Evolutionary conservation across 1,139 yeast genomes (phyloP).

Genomic region (Blastobotrys niveus): DNA sequence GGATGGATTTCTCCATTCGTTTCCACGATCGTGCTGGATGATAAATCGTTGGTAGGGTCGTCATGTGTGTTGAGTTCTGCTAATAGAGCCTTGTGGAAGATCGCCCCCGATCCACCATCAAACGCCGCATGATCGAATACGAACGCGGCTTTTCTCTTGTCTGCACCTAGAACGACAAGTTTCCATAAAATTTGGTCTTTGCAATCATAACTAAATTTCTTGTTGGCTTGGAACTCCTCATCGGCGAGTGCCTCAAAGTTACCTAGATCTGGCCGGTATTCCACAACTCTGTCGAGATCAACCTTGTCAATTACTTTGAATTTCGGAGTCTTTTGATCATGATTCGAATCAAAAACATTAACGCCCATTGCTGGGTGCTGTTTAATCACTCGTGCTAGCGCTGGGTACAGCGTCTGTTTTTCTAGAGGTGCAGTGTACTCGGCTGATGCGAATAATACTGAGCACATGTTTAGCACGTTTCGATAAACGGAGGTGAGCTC

Average conservation of each 20-base stretch:
- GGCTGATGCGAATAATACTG: constrained; percentile 12
- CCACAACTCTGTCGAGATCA: constrained; percentile 13
- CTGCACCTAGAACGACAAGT: constrained; percentile 17
- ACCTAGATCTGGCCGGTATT: constrained; percentile 2
- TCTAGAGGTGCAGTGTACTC: constrained; percentile 5
- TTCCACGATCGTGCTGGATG: constrained; percentile 5
- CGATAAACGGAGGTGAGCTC: constrained; percentile 14
- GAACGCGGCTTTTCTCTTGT: constrained; percentile 8
- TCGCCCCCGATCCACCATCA: constrained; percentile 25
- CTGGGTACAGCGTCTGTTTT: constrained; percentile 6
- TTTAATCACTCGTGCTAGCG: constrained; percentile 7
- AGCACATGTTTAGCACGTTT: constrained; percentile 11
- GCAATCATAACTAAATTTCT: constrained; percentile 15
- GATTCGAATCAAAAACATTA: constrained; percentile 8
- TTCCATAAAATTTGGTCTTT: constrained; percentile 22
- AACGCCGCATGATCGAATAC: constrained; percentile 23
- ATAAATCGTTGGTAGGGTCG: no score
- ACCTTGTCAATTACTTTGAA: constrained; percentile 1
- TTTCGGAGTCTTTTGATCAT: constrained; percentile 1
- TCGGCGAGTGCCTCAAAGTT: constrained; percentile 14
- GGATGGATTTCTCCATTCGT: constrained; percentile 7
- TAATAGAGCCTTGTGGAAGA: constrained; percentile 21
- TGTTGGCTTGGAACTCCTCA: constrained; percentile 1
- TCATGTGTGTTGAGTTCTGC: no score
- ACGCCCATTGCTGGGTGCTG: constrained; percentile 6